phyloP scores from a whole-genome alignment of 2,329 filamentous ascomycete species.

The Cladophialophora carrionii region DNA sequence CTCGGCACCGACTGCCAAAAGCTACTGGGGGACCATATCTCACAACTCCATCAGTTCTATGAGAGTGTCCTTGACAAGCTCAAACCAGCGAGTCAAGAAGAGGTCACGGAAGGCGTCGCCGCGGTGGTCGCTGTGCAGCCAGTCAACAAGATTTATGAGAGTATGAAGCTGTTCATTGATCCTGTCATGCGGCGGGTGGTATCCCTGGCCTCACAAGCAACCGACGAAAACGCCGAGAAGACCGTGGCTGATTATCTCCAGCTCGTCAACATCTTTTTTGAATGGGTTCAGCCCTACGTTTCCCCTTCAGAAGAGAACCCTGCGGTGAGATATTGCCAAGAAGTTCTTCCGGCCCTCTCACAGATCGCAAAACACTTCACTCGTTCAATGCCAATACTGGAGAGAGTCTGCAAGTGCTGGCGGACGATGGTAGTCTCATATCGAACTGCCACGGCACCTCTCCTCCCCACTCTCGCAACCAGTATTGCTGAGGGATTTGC shows the following conservation, averaged over 20 bases:
- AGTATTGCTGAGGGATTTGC: slow-evolving; percentile 86
- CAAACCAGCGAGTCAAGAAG: slow-evolving; percentile 84
- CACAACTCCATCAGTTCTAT: slow-evolving; percentile 90
- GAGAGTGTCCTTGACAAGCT: slow-evolving; percentile 84
- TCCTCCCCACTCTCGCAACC: slow-evolving; percentile 82
- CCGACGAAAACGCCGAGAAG: slow-evolving; percentile 79
- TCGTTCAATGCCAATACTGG: slow-evolving; percentile 82
- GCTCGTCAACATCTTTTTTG: slow-evolving; percentile 86
- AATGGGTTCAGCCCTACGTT: slow-evolving; percentile 74
- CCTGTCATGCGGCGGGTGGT: slow-evolving; percentile 85
- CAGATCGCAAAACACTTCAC: slow-evolving; percentile 88
- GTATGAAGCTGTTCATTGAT: slow-evolving; percentile 90
- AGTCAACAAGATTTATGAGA: slow-evolving; percentile 74
- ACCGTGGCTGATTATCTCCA: slow-evolving; percentile 90
- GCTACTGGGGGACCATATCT: slow-evolving; percentile 78
- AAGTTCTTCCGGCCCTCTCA: slow-evolving; percentile 85
- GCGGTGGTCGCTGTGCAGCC: slow-evolving; percentile 88
- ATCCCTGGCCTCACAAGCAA: slow-evolving; percentile 81
- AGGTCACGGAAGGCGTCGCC: slow-evolving; percentile 93
- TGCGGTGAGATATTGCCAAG: slow-evolving; percentile 92
- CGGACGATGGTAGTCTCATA: slow-evolving; percentile 96
- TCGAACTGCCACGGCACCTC: slow-evolving; percentile 80
- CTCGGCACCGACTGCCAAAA: slow-evolving; percentile 94
- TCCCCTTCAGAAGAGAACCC: slow-evolving; percentile 76
- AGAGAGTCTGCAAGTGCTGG: slow-evolving; percentile 93